Evolutionary conservation across 805 yeast genomes (phyloP).

Genomic region (Ogataea minuta): DNA sequence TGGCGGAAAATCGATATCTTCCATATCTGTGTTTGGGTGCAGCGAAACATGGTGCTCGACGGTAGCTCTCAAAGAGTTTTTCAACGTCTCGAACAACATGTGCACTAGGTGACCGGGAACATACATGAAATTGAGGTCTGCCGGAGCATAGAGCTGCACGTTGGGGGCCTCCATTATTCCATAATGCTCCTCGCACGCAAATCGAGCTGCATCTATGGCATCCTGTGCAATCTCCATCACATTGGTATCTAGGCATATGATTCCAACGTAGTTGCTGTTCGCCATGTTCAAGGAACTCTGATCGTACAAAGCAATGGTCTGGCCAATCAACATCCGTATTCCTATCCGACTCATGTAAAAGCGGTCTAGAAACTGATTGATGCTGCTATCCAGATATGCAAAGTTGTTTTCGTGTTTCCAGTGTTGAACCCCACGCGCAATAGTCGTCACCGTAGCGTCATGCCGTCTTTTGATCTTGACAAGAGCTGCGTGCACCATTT

Average conservation of each 20-base stretch:
- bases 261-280: constrained; percentile 74
- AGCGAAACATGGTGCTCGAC: constrained; percentile 72
- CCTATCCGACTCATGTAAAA: constrained; percentile 91
- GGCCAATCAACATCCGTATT: constrained; percentile 92
- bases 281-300: constrained; percentile 39
- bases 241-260: constrained; percentile 81
- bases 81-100: constrained; percentile 85
- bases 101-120: constrained; percentile 92
- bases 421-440: constrained; percentile 89
- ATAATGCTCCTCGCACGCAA: constrained; percentile 88
- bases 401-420: constrained; percentile 63
- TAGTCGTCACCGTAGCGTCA: constrained; percentile 89
- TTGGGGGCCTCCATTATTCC: constrained; percentile 85
- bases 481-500: constrained; percentile 60
- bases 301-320: constrained; percentile 69
- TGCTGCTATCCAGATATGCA: constrained; percentile 59
- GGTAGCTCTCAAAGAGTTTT: constrained; percentile 85
- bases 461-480: constrained; percentile 76
- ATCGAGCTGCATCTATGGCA: constrained; percentile 87
- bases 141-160: constrained; percentile 73
- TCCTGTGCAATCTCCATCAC: constrained; percentile 80
- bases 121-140: constrained; percentile 79
- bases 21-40: constrained; percentile 47
- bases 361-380: constrained; percentile 79
- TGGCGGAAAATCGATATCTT: constrained; percentile 75